Evolutionary conservation across 2,329 filamentous ascomycete species (phyloP).

Genomic region (Trichoderma afroharzianum): DNA sequence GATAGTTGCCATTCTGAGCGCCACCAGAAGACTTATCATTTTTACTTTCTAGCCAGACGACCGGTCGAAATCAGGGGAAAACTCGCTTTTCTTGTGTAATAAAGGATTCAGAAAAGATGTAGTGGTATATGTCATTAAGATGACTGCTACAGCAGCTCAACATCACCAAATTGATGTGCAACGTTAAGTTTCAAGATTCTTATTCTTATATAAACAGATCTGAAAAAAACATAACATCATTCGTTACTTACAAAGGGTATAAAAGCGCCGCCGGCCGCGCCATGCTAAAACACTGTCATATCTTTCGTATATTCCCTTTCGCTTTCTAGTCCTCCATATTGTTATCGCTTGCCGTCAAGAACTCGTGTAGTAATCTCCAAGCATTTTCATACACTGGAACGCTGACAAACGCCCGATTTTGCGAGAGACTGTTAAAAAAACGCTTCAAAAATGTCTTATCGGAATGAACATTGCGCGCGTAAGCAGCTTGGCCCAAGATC

Average conservation of each 20-base stretch:
- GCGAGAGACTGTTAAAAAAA: background rate
- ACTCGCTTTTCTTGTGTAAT: background rate
- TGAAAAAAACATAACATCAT: background rate
- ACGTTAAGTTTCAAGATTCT: background rate
- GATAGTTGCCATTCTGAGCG: background rate
- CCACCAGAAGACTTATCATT: rapidly evolving
- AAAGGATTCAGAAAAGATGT: background rate
- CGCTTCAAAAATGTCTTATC: slow-evolving; percentile 3
- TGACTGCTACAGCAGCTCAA: background rate
- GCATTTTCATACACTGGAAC: slow-evolving; percentile 1
- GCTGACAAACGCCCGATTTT: background rate
- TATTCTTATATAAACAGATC: background rate
- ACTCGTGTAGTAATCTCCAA: background rate
- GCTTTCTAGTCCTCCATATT: background rate
- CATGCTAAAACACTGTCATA: background rate
- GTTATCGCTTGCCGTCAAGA: background rate
- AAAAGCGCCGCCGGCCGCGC: background rate
- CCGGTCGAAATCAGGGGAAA: background rate
- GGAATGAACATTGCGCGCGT: background rate
- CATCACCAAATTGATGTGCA: background rate
- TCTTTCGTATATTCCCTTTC: background rate
- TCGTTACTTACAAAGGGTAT: background rate
- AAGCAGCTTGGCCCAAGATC: background rate
- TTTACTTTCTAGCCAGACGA: background rate
- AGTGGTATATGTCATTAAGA: background rate